These are phyloP conservation scores for Monilinia fructicola DNA, from an alignment of 2,329 filamentous ascomycete species.

Conservation along the genomic window DNA sequence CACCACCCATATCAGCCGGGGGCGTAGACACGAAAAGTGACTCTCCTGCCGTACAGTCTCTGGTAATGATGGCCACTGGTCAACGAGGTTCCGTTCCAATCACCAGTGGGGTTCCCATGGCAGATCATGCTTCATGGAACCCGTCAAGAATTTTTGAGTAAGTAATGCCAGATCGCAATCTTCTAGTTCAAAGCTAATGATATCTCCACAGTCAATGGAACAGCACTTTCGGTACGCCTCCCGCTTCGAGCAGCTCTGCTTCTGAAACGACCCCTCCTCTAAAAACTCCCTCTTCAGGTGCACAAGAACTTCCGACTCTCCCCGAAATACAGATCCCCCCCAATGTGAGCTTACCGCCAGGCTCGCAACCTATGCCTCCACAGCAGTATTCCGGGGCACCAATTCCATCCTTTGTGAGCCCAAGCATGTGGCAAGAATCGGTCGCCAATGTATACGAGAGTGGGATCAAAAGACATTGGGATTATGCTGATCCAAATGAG, in stretches of 20 bases:
- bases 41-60: slow-evolving; percentile 69
- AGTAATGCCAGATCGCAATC: slow-evolving; percentile 44
- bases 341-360: slow-evolving; percentile 48
- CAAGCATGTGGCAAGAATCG: slow-evolving; percentile 72
- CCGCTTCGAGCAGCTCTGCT: slow-evolving; percentile 40
- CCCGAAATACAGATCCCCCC: slow-evolving; percentile 50
- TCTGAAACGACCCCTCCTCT: slow-evolving; percentile 42
- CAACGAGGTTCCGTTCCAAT: slow-evolving; percentile 49
- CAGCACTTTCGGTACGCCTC: slow-evolving; percentile 74
- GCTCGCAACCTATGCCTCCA: slow-evolving; percentile 50
- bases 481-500: slow-evolving; percentile 41
- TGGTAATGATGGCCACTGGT: slow-evolving; percentile 67
- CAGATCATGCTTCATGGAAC: slow-evolving; percentile 73
- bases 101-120: slow-evolving; percentile 41
- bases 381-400: slow-evolving; percentile 55
- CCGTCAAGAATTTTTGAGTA: slow-evolving; percentile 88
- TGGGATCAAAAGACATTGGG: slow-evolving; percentile 62
- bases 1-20: slow-evolving; percentile 74
- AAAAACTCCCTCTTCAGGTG: slow-evolving; percentile 41
- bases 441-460: slow-evolving; percentile 68
- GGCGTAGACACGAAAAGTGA: slow-evolving; percentile 74
- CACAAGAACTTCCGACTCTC: slow-evolving; percentile 50
- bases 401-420: slow-evolving; percentile 62
- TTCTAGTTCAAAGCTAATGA: slow-evolving; percentile 34
- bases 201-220: slow-evolving; percentile 76